Conservation (phyloP, 2,329 filamentous ascomycete genomes). For the Beauveria sp. region DNA sequence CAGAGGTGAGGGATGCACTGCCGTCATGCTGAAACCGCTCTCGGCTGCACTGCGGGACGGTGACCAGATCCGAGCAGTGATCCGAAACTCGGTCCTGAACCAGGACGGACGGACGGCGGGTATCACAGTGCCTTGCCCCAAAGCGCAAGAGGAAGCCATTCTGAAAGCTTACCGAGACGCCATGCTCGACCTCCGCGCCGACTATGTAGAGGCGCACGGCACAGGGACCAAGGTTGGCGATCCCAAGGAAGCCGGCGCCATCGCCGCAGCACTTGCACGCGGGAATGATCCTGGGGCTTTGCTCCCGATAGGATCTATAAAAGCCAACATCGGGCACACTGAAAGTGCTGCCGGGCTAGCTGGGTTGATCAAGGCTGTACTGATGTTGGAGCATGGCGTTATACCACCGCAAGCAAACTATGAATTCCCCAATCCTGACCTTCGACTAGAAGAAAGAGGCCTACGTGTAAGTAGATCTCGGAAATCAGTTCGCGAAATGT, state of each 20-base stretch:
- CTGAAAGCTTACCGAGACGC: constrained; percentile 28
- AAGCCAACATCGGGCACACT: constrained; percentile 23
- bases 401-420: constrained; percentile 17
- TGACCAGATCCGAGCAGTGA: constrained; percentile 22
- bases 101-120: constrained; percentile 35
- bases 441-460: background rate
- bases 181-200: constrained; percentile 22
- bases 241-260: constrained; percentile 20
- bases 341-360: constrained; percentile 20
- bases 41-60: constrained; percentile 33
- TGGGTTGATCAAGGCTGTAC: constrained; percentile 19
- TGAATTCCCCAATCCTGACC: background rate
- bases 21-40: constrained; percentile 36
- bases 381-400: constrained; percentile 16
- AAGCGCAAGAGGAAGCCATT: constrained; percentile 20
- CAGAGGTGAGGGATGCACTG: constrained; percentile 38
- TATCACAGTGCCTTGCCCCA: constrained; percentile 29
- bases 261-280: constrained; percentile 4
- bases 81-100: constrained; percentile 27
- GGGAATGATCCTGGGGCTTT: constrained; percentile 9
- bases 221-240: constrained; percentile 28
- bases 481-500: background rate
- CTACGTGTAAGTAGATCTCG: background rate
- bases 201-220: constrained; percentile 33
- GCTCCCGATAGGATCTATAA: constrained; percentile 21